These are phyloP conservation scores for Acer saccharum DNA, from an alignment of 345 rosid genomes.

Conservation along the genomic window DNA sequence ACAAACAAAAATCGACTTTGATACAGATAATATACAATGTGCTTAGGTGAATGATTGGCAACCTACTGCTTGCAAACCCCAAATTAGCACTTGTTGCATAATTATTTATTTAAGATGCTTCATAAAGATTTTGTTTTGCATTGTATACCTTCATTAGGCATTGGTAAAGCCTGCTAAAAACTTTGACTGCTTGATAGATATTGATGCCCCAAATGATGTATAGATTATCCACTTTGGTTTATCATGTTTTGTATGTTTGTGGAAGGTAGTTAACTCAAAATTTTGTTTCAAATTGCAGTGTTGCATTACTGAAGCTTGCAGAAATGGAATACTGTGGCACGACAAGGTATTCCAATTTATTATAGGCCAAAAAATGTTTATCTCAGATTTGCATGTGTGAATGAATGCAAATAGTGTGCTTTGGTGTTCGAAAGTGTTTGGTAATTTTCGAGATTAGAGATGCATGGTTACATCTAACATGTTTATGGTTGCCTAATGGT, in stretches of 20 bases:
- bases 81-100: neutral
- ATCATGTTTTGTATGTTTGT: neutral
- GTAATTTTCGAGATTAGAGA: neutral
- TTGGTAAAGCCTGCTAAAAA: neutral
- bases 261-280: conserved; percentile 11
- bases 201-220: neutral
- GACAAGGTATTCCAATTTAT: conserved; percentile 63
- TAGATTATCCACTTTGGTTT: neutral
- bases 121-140: neutral
- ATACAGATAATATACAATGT: neutral
- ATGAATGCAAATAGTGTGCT: neutral
- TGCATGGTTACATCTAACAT: neutral
- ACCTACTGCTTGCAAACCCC: neutral
- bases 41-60: neutral
- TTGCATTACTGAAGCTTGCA: conserved; percentile 75
- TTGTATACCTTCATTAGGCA: neutral
- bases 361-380: neutral
- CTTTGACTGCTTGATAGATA: neutral
- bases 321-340: conserved; percentile 97
- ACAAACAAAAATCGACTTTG: too few relatives aligned
- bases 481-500: neutral
- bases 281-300: conserved; percentile 53
- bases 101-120: neutral
- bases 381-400: neutral
- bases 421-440: neutral